A percentile compares a stretch with the other conserved stretches of the same genome.
phyloP scores from a whole-genome alignment of 2,329 filamentous ascomycete genomes.

The Lachnellula arida region DNA sequence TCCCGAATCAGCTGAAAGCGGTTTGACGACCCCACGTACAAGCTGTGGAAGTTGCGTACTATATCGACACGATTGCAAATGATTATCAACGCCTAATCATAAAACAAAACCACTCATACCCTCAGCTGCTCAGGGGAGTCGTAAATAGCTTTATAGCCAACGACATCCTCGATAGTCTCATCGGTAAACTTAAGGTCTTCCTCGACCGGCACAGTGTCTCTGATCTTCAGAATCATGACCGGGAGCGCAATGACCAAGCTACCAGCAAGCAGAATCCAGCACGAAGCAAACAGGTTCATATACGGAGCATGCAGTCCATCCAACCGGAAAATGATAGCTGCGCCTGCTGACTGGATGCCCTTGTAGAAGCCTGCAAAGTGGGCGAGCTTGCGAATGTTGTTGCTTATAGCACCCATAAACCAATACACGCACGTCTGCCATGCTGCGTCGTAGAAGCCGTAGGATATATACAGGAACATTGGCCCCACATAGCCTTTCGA shows the following conservation, averaged over 20 bases:
- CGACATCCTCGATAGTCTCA: constrained; percentile 71
- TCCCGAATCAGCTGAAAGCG: neutral
- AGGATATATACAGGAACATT: constrained; percentile 84
- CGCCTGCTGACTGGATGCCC: constrained; percentile 77
- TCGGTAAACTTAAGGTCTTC: constrained; percentile 81
- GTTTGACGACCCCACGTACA: neutral
- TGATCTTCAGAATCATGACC: constrained; percentile 70
- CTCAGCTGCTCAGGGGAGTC: neutral
- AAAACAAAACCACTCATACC: neutral
- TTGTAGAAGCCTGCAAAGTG: constrained; percentile 89
- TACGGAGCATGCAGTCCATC: constrained; percentile 59
- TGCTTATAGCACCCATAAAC: constrained; percentile 86
- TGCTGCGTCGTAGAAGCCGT: constrained; percentile 79
- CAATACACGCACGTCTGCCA: constrained; percentile 90
- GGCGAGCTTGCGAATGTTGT: constrained; percentile 83
- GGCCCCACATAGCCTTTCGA: constrained; percentile 64
- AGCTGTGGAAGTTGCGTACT: neutral
- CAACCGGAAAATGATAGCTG: constrained; percentile 67
- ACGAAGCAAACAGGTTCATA: constrained; percentile 65
- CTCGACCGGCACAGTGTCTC: constrained; percentile 70
- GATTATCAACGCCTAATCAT: neutral
- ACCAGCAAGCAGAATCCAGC: constrained; percentile 59
- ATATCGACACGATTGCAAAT: too few relatives aligned
- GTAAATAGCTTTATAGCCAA: neutral
- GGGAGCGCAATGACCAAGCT: constrained; percentile 71